Evolutionary conservation across 495 filamentous ascomycete species (phyloP), one percentile per base, ranked within the genome.

Genomic region (Daldinia concentrica): DNA sequence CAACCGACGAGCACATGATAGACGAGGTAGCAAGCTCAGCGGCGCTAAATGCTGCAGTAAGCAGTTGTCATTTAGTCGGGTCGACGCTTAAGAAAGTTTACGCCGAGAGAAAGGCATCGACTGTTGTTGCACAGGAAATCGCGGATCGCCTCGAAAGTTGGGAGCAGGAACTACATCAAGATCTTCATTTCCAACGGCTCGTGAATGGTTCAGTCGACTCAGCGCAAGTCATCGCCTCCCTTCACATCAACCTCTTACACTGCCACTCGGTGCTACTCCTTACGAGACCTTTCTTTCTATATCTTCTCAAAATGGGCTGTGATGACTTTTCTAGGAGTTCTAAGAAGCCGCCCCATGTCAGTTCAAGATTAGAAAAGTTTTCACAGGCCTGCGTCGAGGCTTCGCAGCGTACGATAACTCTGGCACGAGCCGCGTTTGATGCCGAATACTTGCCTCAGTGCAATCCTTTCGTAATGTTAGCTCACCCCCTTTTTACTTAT

Each of bases 201-300:
- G 76, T 81, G 29, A 82, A 79, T 17, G 82, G 80, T 8, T 51
- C 83, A 26, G 76, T 69, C 68, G 73, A 82, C 68, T 66, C 86
- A 67, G 81, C 84, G 76, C 81, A 89, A 79, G 88, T 87, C 26
- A 82, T 93, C 27, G 87, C 89, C 8, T 86, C 86, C 32, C 83
- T 92, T 24, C 91, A 93, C 69, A 81, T 89, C 34, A 89, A 92
- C 65, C 83, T 91, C 8, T 82, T 91, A 17, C 90, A 92, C 68
- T 90, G 89, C 67, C 91, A 92, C 79, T 92, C 90, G 1, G 88
- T 93, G 52, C 87, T 93, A 24, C 82, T 93, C 5, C 82, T 94
- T n/a, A 88, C 87, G 29, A 80, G 88, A 56, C 92, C 92, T 4
- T 90, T 94, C 69, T 90, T 93, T 58, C 79, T 93, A 52, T 77